A percentile compares a stretch with the other conserved stretches of the same genome.
Evolutionary conservation across 306 rosid genomes (phyloP).

Genomic region (Aeschynomene evenia): DNA sequence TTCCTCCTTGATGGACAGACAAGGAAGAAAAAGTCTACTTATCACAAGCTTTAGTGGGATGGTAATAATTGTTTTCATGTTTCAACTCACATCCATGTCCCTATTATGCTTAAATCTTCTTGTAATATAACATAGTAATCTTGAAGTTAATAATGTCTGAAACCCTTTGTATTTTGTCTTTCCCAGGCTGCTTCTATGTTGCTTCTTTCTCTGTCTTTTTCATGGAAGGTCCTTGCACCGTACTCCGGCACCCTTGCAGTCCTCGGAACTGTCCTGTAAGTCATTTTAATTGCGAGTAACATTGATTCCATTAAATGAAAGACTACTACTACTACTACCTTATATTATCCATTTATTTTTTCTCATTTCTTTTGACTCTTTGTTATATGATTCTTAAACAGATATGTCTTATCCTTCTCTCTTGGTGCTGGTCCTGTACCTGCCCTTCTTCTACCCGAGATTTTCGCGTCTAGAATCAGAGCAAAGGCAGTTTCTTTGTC

Average conservation of each 20-base stretch:
- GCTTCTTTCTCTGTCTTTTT: constrained; percentile 71
- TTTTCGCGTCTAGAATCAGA: constrained; percentile 89
- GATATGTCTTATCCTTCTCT: constrained; percentile 82
- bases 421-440: constrained; percentile 99
- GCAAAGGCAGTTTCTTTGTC: constrained; percentile 88
- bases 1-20: constrained; percentile 86
- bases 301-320: neutral
- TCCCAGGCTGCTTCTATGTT: constrained; percentile 85
- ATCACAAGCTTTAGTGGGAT: constrained; percentile 85
- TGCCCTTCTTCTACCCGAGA: constrained; percentile 91
- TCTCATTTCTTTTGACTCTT: neutral
- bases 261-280: constrained; percentile 85
- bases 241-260: constrained; percentile 78
- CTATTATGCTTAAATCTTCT: neutral
- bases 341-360: neutral
- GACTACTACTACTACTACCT: too few species aligned
- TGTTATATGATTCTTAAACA: constrained; percentile 37
- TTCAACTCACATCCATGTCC: neutral
- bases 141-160: neutral
- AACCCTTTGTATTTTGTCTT: neutral
- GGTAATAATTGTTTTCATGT: constrained; percentile 57
- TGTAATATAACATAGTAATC: neutral
- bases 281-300: constrained; percentile 6
- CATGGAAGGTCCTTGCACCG: constrained; percentile 77
- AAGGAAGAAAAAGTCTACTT: constrained; percentile 91